phyloP scores from a whole-genome alignment of 176 grass and related monocot genomes.

The Oryza meridionalis region DNA sequence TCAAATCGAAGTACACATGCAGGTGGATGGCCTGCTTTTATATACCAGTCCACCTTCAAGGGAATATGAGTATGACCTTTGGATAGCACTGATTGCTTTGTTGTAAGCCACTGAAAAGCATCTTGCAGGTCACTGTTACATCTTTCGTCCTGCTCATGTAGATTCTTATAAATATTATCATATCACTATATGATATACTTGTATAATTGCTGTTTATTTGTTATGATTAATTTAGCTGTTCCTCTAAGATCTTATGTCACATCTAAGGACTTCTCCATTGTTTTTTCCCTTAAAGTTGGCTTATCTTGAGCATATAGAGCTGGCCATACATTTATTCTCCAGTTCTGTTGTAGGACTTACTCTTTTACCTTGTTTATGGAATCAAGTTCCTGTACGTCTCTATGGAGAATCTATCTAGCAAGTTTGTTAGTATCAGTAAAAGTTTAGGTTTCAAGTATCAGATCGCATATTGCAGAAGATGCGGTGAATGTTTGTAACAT shows the following conservation, averaged over 20 bases:
- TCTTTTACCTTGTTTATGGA: conserved; percentile 9
- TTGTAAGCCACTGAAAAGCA: conserved; percentile 38
- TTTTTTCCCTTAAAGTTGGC: conserved; percentile 1
- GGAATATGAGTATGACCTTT: conserved; percentile 40
- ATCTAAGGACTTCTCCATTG: neutral
- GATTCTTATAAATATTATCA: conserved; percentile 43
- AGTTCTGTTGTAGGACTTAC: conserved; percentile 4
- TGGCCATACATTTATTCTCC: conserved; percentile 1
- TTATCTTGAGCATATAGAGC: neutral
- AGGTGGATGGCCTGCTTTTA: conserved; percentile 30
- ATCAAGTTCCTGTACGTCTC: conserved; percentile 23
- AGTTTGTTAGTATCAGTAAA: neutral
- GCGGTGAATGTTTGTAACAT: neutral
- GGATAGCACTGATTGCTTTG: conserved; percentile 19
- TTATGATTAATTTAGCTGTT: conserved; percentile 30
- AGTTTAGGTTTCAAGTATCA: neutral
- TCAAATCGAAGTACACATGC: conserved; percentile 21
- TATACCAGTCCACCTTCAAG: conserved; percentile 41
- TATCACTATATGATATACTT: conserved; percentile 20
- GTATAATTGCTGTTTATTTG: conserved; percentile 3
- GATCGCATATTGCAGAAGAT: conserved; percentile 7
- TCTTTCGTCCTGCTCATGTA: conserved; percentile 37
- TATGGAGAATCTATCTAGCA: neutral
- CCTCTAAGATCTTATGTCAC: conserved; percentile 30
- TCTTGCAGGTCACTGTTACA: conserved; percentile 38